Evolutionary conservation across 352 stramenopile species (phyloP), one percentile per base, ranked within the genome.

Genomic region (Phytophthora multivora): DNA sequence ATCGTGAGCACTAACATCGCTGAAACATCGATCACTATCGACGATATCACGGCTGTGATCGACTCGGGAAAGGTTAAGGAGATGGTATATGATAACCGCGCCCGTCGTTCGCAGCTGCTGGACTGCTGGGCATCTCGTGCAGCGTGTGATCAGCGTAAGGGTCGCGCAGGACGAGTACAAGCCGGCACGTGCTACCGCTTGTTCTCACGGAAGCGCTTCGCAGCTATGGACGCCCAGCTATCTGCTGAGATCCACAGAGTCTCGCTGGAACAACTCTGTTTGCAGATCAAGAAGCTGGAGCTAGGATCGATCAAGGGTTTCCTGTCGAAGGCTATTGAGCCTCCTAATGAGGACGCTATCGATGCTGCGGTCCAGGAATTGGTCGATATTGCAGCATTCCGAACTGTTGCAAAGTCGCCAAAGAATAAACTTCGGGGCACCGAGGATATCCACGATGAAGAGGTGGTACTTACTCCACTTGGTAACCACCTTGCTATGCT

Each of bases 361-460:
- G 77, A 95, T 16, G 93, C 95, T 45, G 93, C 95, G 4, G 86
- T 99, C 16, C 79, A 94, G 15, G 87, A 98, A 36, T 80, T 98
- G 10, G 69, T 95, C 5, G 80, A 88, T 33, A 96, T 98, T 30
- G 84, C 90, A 15, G 95, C 93, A 21, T 94, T 98, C 56, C 62
- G 77, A 53, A 61, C 36, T 5, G 63, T 84, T 35, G 28, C 5
- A 5, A 38, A 69, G 4, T 66, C 60, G 13, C 51, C 65, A 4
- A 56, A 60, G 21, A 30, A 36, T 19, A 75, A 71, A 26, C 48
- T 46, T 49, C 41, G 33, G 12, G 23, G 21, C 15, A 55, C 28
- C 28, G 21, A 30, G 13, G 40, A 35, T 10, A 69, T 54, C n/a
- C 50, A 75, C 12, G 73, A 75, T 19, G 82, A 90, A 55, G 61